phyloP scores from a whole-genome alignment of 345 rosid genomes.

The Citrus reticulata region DNA sequence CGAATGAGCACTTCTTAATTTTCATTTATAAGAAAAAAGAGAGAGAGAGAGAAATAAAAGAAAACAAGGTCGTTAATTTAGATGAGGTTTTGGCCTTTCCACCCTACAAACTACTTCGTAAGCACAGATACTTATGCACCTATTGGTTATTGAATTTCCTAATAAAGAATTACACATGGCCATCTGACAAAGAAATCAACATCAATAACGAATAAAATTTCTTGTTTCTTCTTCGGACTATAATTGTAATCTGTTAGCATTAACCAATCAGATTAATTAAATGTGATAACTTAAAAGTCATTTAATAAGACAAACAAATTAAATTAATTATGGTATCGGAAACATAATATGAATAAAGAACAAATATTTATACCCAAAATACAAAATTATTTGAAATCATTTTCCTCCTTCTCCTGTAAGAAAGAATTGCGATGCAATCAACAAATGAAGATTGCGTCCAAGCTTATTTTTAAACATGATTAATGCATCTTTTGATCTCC shows the following conservation, averaged over 20 bases:
- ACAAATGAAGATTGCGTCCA: neutral
- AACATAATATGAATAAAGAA: neutral
- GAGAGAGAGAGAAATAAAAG: no score
- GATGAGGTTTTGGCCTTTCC: no score
- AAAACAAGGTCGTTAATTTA: no score
- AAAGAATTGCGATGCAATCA: neutral
- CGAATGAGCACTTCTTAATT: no score
- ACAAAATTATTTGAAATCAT: neutral
- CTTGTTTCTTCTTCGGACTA: neutral
- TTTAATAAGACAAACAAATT: neutral
- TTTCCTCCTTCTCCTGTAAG: neutral
- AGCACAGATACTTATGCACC: no score
- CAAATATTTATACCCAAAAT: neutral
- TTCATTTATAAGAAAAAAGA: no score
- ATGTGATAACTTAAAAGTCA: neutral
- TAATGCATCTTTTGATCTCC: constrained; percentile 13
- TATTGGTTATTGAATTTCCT: no score
- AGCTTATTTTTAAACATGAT: neutral
- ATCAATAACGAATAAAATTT: neutral
- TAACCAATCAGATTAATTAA: neutral
- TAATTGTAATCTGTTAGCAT: neutral
- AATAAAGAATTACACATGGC: no score
- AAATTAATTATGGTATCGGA: neutral
- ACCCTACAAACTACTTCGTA: no score
- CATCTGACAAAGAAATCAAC: neutral